Base-by-base conservation (phyloP, 495 filamentous ascomycete genomes). In the Rhypophila decipiens region DNA sequence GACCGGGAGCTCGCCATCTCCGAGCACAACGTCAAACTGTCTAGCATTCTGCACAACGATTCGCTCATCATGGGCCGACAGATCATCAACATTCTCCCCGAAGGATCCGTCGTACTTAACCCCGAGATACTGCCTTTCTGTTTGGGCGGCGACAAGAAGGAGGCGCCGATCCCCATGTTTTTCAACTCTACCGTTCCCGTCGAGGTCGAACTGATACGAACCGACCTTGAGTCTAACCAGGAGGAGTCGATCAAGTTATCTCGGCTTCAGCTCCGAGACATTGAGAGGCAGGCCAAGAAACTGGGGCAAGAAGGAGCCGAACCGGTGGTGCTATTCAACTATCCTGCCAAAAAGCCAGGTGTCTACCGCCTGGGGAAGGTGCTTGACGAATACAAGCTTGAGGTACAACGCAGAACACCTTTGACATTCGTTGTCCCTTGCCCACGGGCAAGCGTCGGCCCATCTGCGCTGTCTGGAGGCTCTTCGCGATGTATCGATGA, bases 31-130 rank as follows among this genome's bases (percentile, higher is more conserved):
- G 93, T 97, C 44, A 95, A 95, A 59, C 79, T 89, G 22, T 84
- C 81, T 2, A 83, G 79, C 48, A 87, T 97, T 42, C 74, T 94
- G 36, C 83, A 95, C 60, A 96, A 96, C 60, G 75, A 86, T 1
- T 95, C 91, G 5, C 76, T 96, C 56, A 96, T 97, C 44, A 76
- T 95, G 62, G 93, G 93, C 60, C 90, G 87, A 61, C 88, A 96
- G 68, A 91, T 95, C 51, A 89, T 98, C 59, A 89, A 98, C 59
- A 94, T 97, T 61, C 72, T 98, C 22, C 93, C 93, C 2, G 93
- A 98, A 75, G 93, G 93, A 3, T 94, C 90, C 47, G 93, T 87
- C 11, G 72, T 85, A 39, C 71, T 98, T 40, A 97, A 97, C 61
- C 88, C 91, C 12, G 77, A 90, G 27, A 70, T 75, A 22, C 61